Evolutionary conservation across 73 alveolate genomes (phyloP), one percentile per base, ranked within the genome.

Genomic region (Effrenium voratum): DNA sequence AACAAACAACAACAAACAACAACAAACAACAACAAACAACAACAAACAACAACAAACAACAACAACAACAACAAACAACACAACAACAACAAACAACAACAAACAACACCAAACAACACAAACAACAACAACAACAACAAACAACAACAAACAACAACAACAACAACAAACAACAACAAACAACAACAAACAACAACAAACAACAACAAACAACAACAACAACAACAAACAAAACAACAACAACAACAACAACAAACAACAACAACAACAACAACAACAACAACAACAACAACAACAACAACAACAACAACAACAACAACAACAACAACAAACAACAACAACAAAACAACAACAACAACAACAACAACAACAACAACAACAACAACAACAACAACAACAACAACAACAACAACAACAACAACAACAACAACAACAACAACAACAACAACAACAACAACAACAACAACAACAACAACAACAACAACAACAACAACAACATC

Each of bases 221-320:
- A n/a, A n/a, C n/a, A n/a, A n/a, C n/a, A n/a, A n/a, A n/a, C n/a
- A n/a, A n/a, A n/a, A n/a, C n/a, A n/a, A 57, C 16, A 57, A 22
- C 72, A 57, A 57, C n/a, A 2, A 57, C n/a, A 30, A 57, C 5
- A 22, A 30, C 72, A 57, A 22, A 22, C 72, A 57, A 22, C 16
- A 22, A 30, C 16, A 57, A 30, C 72, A 57, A 1, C 72, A 57
- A 2, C 72, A 57, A 0, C 72, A 57, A 2, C 72, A 57, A 0
- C 72, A 57, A 2, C 72, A 57, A 0, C 72, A 57, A 2, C 72
- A 57, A 0, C 72, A 57, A 0, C 72, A 57, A 57, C 72, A 57
- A 57, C 72, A 57, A 57, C 72, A 57, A 57, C 72, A 57, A 57
- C 72, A 57, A 57, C 72, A 57, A 57, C 72, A 57, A 57, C 72